Base-by-base conservation (phyloP, 2,329 filamentous ascomycete species). In the Calonectria pseudoturangicola region DNA sequence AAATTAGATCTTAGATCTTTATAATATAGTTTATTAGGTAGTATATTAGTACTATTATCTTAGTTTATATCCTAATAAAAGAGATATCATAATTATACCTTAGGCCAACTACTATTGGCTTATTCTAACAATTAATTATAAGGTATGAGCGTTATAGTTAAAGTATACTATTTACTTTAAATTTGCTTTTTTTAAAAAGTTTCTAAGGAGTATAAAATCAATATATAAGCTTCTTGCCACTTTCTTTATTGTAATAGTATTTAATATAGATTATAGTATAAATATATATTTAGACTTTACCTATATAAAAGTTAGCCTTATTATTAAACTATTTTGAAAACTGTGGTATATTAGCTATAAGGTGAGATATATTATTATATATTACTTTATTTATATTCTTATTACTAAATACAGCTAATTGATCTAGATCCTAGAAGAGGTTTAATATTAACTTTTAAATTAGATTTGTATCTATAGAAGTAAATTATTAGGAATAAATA, bases 171-270 rank as follows among this genome's bases (percentile, higher is more conserved):
- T 36, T 36, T 36, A 12, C 6, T 9, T 9, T 36, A 36, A 36
- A 36, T 12, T 36, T 36, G 10, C 33, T 36, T 36, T 36, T 36
- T 9, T 47, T 21, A 1, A 47, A 8, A 2, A 47, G n/a, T n/a
- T n/a, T n/a, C 68, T 65, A 76, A 7, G 74, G 72, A 0, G 68
- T 72, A 7, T 65, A 47, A 33, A 76, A 76, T 8, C 72, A 60
- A 30, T 70, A 76, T n/a, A 36, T 21, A 27, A 9, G 6, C 33
- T 36, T 36, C 10, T 36, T 36, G 12, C 10, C 12, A 7, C 10
- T 9, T 12, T 36, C 10, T 8, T 36, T 36, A 56, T 13, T 3
- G 12, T 36, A 36, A 10, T 30, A 36, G 28, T 71, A 71, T 3
- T 63, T 67, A 13, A 75, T 41, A 51, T 66, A 74, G 0, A 56